phyloP scores from a whole-genome alignment of 2,329 filamentous ascomycete species.

The Rutstroemia sp. region DNA sequence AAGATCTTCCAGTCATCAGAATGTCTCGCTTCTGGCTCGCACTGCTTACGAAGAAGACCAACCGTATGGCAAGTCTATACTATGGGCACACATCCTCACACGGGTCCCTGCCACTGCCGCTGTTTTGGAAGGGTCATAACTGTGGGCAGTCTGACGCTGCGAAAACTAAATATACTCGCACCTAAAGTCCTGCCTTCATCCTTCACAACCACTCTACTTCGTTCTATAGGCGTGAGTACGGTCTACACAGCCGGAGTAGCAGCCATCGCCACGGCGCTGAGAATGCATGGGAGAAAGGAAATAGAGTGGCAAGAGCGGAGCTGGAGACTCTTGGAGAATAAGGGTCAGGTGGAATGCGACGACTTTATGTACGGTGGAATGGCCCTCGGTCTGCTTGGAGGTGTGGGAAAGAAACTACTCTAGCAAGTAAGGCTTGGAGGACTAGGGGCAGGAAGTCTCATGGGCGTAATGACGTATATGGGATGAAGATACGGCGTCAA shows the following conservation, averaged over 20 bases:
- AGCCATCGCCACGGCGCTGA: conserved; percentile 35
- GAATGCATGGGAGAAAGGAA: conserved; percentile 48
- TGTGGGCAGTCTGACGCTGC: conserved; percentile 27
- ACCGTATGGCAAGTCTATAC: conserved; percentile 44
- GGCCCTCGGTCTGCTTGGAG: conserved; percentile 29
- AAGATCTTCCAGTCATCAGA: conserved; percentile 7
- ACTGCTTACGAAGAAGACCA: conserved; percentile 57
- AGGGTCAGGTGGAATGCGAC: conserved; percentile 49
- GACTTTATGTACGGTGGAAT: conserved; percentile 45
- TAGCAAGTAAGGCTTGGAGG: conserved; percentile 39
- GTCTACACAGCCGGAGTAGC: conserved; percentile 39
- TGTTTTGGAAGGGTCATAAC: conserved; percentile 39
- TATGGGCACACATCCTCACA: conserved; percentile 51
- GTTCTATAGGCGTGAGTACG: conserved; percentile 38
- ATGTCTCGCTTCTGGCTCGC: conserved; percentile 48
- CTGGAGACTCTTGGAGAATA: conserved; percentile 53
- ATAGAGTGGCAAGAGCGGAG: conserved; percentile 59
- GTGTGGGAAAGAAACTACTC: conserved; percentile 22
- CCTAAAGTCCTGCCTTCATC: conserved; percentile 11
- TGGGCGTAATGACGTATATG: conserved; percentile 42
- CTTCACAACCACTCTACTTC: conserved; percentile 35
- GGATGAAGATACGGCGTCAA: conserved; percentile 44
- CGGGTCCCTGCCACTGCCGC: conserved; percentile 47
- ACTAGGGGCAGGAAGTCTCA: conserved; percentile 40
- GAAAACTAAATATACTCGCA: conserved; percentile 11